A percentile compares a stretch with the other conserved stretches of the same genome.
Evolutionary conservation across 805 yeast genomes (phyloP).

Genomic region (Cyberlindnera subsufficiens): DNA sequence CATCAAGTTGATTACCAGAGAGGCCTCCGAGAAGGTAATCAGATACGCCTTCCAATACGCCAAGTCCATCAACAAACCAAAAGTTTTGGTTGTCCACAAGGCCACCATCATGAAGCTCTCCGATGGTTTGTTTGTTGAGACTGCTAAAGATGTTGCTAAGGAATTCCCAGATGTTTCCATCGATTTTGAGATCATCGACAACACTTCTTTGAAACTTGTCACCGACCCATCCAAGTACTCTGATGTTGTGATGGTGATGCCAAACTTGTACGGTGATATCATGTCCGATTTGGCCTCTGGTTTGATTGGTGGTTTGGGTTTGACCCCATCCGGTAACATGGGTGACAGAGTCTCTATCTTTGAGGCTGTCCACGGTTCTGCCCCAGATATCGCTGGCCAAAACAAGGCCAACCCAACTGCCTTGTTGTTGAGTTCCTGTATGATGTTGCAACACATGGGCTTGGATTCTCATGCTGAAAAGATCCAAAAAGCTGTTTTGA

Average conservation of each 20-base stretch:
- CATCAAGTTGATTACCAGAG: conserved; percentile 92
- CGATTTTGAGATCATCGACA: conserved; percentile 86
- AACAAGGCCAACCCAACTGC: conserved; percentile 99
- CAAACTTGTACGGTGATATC: conserved; percentile 98
- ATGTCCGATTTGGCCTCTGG: conserved; percentile 97
- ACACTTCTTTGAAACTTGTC: conserved; percentile 88
- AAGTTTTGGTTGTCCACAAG: conserved; percentile 93
- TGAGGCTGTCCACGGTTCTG: conserved; percentile 99
- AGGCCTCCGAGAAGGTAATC: conserved; percentile 94
- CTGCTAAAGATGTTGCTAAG: conserved; percentile 83
- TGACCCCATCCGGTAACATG: conserved; percentile 99
- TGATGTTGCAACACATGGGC: conserved; percentile 99
- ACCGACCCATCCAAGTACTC: conserved; percentile 81
- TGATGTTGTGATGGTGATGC: conserved; percentile 92
- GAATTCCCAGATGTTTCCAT: conserved; percentile 89
- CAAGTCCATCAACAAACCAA: conserved; percentile 76
- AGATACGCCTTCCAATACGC: conserved; percentile 98
- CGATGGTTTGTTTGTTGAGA: conserved; percentile 92
- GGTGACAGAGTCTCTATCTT: conserved; percentile 97
- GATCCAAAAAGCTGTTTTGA: conserved; percentile 81
- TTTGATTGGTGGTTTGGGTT: conserved; percentile 96
- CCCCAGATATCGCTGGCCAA: conserved; percentile 99
- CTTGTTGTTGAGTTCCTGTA: conserved; percentile 86
- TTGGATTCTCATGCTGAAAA: conserved; percentile 73
- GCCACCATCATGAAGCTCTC: conserved; percentile 97